These are phyloP conservation scores for Russula ochroleuca DNA, from an alignment of 768 basidiomycete species.

Conservation along the genomic window DNA sequence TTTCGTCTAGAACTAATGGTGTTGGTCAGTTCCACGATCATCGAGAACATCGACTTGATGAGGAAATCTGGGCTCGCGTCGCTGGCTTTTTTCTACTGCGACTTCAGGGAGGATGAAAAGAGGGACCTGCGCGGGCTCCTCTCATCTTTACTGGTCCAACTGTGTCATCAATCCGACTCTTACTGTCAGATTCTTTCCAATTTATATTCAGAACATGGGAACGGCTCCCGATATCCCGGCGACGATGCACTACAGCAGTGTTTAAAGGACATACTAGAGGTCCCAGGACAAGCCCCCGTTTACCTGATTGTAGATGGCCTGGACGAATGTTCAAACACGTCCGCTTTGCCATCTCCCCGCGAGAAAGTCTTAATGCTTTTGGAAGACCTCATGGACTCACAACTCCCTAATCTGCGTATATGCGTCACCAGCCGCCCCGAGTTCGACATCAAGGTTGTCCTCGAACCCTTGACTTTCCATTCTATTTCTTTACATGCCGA, in stretches of 20 bases:
- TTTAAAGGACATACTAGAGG: background rate
- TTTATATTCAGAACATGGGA: background rate
- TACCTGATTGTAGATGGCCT: background rate
- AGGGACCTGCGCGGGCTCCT: background rate
- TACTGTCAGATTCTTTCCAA: background rate
- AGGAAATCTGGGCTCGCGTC: background rate
- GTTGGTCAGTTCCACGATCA: background rate
- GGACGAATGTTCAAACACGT: conserved; percentile 2
- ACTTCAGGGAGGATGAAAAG: background rate
- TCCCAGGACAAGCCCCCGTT: background rate
- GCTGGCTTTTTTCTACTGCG: background rate
- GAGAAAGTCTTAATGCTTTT: background rate
- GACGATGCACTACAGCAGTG: background rate
- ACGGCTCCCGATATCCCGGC: background rate
- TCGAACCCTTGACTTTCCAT: background rate
- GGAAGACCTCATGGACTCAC: background rate
- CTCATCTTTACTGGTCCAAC: background rate
- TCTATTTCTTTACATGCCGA: background rate
- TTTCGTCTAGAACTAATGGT: background rate
- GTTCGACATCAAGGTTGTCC: conserved; percentile 1
- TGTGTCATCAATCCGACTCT: background rate
- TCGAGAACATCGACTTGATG: background rate
- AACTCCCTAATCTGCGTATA: background rate
- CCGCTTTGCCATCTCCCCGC: background rate
- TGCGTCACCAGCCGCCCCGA: background rate